Conservation (phyloP, 441 rosid genomes). For the Aquilaria agallochum region DNA sequence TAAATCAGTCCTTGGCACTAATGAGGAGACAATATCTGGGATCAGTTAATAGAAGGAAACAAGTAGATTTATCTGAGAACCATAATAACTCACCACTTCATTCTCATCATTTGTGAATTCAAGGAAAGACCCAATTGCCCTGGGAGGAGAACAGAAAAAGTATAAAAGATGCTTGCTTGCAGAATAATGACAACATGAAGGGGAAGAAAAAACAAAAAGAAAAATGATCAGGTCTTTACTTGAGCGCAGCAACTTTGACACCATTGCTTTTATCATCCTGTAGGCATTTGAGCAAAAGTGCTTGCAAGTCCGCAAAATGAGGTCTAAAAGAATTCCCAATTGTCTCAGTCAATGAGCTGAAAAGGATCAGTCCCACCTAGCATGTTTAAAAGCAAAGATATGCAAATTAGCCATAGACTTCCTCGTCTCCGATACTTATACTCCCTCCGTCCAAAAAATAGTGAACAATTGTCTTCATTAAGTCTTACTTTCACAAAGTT, state of each 20-base stretch:
- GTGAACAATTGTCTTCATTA: too few species aligned
- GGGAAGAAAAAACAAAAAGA: neutral
- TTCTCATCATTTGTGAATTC: slow-evolving; percentile 82
- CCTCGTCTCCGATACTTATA: too few species aligned
- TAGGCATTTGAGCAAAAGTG: slow-evolving; percentile 87
- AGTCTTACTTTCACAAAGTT: too few species aligned
- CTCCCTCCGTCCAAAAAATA: too few species aligned
- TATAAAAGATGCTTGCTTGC: slow-evolving; percentile 5
- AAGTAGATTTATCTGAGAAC: slow-evolving; percentile 3
- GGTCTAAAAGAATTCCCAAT: slow-evolving; percentile 90
- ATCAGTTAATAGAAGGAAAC: neutral
- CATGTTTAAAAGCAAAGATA: slow-evolving; percentile 21
- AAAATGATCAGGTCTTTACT: slow-evolving; percentile 40
- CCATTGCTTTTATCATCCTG: slow-evolving; percentile 95
- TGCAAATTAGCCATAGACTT: slow-evolving; percentile 3
- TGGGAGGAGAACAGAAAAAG: slow-evolving; percentile 28
- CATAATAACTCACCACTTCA: slow-evolving; percentile 75
- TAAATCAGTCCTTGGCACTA: too few species aligned
- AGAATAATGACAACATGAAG: slow-evolving; percentile 9
- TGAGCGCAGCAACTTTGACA: slow-evolving; percentile 97
- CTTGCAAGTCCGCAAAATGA: slow-evolving; percentile 82
- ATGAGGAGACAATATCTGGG: too few species aligned
- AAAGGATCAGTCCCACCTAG: slow-evolving; percentile 94
- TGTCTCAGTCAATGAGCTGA: slow-evolving; percentile 98
- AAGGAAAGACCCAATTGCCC: slow-evolving; percentile 98